Base-by-base conservation (phyloP, 2,329 filamentous ascomycete species). In the Stemphylium lycopersici region DNA sequence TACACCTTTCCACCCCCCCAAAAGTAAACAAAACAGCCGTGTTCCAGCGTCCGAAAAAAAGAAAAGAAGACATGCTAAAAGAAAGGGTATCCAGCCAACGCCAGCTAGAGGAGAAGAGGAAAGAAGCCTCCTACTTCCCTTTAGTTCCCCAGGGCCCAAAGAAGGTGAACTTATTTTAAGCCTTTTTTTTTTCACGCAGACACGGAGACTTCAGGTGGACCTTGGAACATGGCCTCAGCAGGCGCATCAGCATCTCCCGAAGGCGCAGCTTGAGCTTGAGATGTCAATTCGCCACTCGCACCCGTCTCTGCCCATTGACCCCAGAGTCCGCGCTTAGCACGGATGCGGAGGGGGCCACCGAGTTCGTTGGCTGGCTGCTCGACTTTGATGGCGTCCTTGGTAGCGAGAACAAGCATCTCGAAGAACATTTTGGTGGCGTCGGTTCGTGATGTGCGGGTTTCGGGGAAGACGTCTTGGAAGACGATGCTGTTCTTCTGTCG, bases 341-440 rank as follows among this genome's bases (percentile, higher is more conserved):
- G 84, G 54, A 99, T 90, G 54, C 88, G 84, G 69, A 99, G 91
- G 12, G 89, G 84, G 2, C 87, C 90, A 44, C 93, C 93, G 22
- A 98, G 84, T 33, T 83, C 70, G 12, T 84, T 58, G 18, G 87
- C 81, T 43, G 84, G 84, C 77, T 99, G 95, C 73, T 98, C 93
- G 22, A 98, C 91, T 78, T 96, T 96, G 78, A 99, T 90, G 24
- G 95, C 95, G 73, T 99, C 95, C 79, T 99, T 99, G 37, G 95
- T 99, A 4, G 93, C 95, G 41, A 99, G 83, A 3, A 99, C 95
- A 20, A 99, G 82, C 49, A 95, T 89, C 78, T 99, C 95, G 68
- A 99, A 99, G 80, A 99, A 99, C 92, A 99, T 97, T 83, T 97
- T 97, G 38, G 95, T 99, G 0, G 95, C 95, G 68, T 98, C 95